These are phyloP conservation scores for Medicago truncatula DNA, from an alignment of 306 rosid species.

Conservation along the genomic window MtrunA17r5.0-ANR NC_053047.1:10966001-10966500, in stretches of 20 bases:
- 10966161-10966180: neutral
- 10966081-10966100: constrained; percentile 1
- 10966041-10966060: neutral
- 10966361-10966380: neutral
- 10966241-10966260: constrained; percentile 6
- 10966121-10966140: neutral
- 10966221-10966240: neutral
- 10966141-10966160: neutral
- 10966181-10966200: neutral
- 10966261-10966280: neutral
- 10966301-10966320: neutral
- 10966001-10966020: neutral
- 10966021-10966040: neutral
- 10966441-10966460: constrained; percentile 1
- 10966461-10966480: neutral
- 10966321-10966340: neutral
- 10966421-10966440: neutral
- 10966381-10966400: neutral
- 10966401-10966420: neutral
- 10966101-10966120: neutral
- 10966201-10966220: neutral
- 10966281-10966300: neutral
- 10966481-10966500: neutral
- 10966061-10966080: neutral
- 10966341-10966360: neutral